Percentiles rank a stretch among this genome's conserved stretches.
Conservation (phyloP, 2,329 filamentous ascomycete genomes). For the Trichoderma breve region DNA sequence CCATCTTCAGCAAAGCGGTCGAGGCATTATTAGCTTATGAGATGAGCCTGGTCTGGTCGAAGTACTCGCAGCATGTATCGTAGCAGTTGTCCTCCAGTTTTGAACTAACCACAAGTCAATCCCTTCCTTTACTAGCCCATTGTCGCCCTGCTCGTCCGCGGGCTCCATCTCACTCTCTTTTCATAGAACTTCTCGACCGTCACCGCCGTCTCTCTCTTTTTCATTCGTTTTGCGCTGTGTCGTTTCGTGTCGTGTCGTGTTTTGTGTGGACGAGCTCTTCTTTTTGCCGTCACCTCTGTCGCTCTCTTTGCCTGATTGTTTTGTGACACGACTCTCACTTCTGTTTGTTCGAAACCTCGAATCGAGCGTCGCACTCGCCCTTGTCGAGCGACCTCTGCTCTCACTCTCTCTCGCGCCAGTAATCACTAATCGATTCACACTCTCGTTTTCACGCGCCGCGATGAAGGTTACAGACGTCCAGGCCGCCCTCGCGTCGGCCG, state of each 20-base stretch:
- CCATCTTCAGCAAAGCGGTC: conserved; percentile 18
- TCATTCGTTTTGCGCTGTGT: conserved; percentile 11
- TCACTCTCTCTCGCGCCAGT: not conserved
- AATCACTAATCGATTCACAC: conserved; percentile 12
- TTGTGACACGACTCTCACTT: conserved; percentile 14
- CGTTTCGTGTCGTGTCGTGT: conserved; percentile 15
- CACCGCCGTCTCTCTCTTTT: conserved; percentile 19
- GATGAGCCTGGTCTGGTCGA: not conserved
- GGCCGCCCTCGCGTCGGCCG: conserved; percentile 49
- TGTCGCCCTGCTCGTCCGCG: conserved; percentile 8
- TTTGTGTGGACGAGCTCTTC: conserved; percentile 9
- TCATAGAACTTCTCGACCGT: conserved; percentile 16
- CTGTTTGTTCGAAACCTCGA: not conserved
- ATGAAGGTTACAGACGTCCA: conserved; percentile 56
- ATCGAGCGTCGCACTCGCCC: conserved; percentile 6
- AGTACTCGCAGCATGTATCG: not conserved
- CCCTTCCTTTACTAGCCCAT: conserved; percentile 20
- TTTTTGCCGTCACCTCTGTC: conserved; percentile 3
- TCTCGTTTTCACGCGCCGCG: conserved; percentile 24
- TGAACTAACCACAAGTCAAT: conserved; percentile 16
- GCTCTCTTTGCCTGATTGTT: conserved; percentile 15
- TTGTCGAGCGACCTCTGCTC: not conserved
- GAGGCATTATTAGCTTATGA: conserved; percentile 13
- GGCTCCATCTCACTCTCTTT: conserved; percentile 18
- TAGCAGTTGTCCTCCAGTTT: not conserved